Base-by-base conservation (phyloP, 106 monocot genomes). In the Dioscorea dumetorum region DNA sequence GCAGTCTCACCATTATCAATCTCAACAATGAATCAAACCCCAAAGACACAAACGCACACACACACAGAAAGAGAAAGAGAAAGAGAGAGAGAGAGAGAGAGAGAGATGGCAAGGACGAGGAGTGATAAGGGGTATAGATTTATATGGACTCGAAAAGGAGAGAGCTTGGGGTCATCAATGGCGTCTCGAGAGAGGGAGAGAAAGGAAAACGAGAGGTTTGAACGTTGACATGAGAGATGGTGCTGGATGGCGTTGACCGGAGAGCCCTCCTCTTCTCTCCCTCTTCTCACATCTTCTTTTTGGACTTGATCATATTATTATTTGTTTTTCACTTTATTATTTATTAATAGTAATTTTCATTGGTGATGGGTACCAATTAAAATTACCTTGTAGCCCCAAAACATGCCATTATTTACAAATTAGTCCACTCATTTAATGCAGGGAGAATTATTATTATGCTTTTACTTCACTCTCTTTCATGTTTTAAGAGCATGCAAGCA, bases 1-100 rank as follows among this genome's bases (percentile, higher is more conserved):
- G 94, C 57, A 94, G 50, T 76, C 93, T 86, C 93, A 94, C 93
- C 93, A 90, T 94, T 70, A 21, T 66, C 28, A 28, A 31, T 31
- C 33, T 68, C 33, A 41, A 53, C 41, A 41, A 41, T 41, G 41
- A 41, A 41, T 41, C 41, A 41, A 41, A 41, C 10, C 41, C 10
- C 28, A 28, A 28, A 28, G 28, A 28, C 28, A 28, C 28, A 28
- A n/a, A n/a, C n/a, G n/a, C n/a, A n/a, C n/a, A n/a, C n/a, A n/a
- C n/a, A n/a, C n/a, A n/a, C n/a, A n/a, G 28, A 51, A 17, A 51
- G 17, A 51, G 14, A 51, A 4, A 54, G 54, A 54, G 54, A 54
- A 4, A 10, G 6, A 41, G 28, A 51, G 4, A 51, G 17, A 51
- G 14, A 51, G 19, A 54, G 54, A 54, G 54, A 54, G 19, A 10